These are phyloP conservation scores for Shiraia sp. DNA, from an alignment of 2,329 filamentous ascomycete species.

Conservation along the genomic window DNA sequence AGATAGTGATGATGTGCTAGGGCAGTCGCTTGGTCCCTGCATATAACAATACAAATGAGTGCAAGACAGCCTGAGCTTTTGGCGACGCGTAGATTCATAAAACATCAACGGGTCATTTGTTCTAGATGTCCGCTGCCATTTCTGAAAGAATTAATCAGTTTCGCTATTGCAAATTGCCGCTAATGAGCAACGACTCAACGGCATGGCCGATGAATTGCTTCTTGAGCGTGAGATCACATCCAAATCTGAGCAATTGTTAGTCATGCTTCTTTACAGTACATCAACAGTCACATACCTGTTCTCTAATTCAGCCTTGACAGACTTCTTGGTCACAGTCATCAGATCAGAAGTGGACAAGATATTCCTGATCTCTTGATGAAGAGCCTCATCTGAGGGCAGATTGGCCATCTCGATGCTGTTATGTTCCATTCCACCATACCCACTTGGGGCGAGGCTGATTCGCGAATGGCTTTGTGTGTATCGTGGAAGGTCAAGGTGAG, in stretches of 20 bases:
- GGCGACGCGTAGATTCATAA: conserved; percentile 22
- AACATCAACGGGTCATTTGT: conserved; percentile 8
- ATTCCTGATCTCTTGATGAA: conserved; percentile 91
- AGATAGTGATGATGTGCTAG: conserved; percentile 6
- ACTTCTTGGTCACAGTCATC: conserved; percentile 99
- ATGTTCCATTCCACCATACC: conserved; percentile 53
- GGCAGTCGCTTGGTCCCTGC: background rate
- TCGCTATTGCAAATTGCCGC: conserved; percentile 25
- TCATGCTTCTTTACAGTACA: background rate
- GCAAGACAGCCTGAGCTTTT: conserved; percentile 14
- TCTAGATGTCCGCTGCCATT: background rate
- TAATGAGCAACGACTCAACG: conserved; percentile 33
- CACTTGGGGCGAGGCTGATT: conserved; percentile 63
- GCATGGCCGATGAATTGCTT: conserved; percentile 76
- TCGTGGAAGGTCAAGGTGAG: conserved; percentile 61
- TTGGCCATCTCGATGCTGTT: conserved; percentile 69
- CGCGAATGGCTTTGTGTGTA: conserved; percentile 47
- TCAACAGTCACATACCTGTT: conserved; percentile 55
- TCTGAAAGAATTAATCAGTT: background rate
- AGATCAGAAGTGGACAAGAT: conserved; percentile 89
- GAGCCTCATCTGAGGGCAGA: conserved; percentile 83
- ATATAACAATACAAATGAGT: conserved; percentile 7
- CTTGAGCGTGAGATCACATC: conserved; percentile 81
- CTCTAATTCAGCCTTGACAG: conserved; percentile 91
- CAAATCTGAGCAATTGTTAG: conserved; percentile 60